These are phyloP conservation scores for Yamagishiella unicocca DNA, from an alignment of 139 green algal species.

Conservation along the genomic window DNA sequence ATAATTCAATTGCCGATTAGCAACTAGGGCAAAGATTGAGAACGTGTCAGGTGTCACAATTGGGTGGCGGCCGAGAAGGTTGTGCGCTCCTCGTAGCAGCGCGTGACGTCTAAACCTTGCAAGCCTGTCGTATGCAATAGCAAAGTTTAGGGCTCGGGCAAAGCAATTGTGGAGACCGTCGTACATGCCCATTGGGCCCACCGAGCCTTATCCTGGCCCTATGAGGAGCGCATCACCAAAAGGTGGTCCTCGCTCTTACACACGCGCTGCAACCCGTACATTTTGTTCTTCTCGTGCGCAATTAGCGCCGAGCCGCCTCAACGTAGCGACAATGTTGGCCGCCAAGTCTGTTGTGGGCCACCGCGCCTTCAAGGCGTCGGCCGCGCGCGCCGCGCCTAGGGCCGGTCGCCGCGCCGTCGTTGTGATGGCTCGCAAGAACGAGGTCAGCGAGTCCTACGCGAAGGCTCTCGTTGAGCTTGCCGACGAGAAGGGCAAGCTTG, in stretches of 20 bases:
- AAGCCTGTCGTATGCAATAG: too few species aligned
- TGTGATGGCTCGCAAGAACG: constrained; percentile 47
- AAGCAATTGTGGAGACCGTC: not conserved
- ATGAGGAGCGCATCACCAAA: not conserved
- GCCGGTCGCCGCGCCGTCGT: constrained; percentile 28
- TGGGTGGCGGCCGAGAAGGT: too few species aligned
- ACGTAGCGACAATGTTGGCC: constrained; percentile 32
- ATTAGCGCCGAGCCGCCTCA: not conserved
- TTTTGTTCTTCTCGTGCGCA: not conserved
- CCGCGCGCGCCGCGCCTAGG: constrained; percentile 22
- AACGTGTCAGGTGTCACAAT: too few species aligned
- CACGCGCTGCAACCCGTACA: too few species aligned
- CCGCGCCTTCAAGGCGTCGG: constrained; percentile 41
- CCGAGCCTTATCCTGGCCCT: not conserved
- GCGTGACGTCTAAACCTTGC: too few species aligned
- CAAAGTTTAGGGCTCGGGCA: too few species aligned
- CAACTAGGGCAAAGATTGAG: too few species aligned
- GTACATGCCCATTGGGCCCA: not conserved
- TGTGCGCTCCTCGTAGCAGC: too few species aligned
- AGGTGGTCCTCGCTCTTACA: constrained; percentile 5
- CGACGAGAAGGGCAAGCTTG: constrained; percentile 86
- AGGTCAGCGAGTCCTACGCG: constrained; percentile 88
- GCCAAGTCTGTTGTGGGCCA: constrained; percentile 41
- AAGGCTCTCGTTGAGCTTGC: constrained; percentile 95
- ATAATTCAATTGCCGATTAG: too few species aligned